Percentiles rank a stretch among this genome's conserved stretches.
Evolutionary conservation across 805 yeast species (phyloP).

Genomic region (Kodamaea lidongshanica): DNA sequence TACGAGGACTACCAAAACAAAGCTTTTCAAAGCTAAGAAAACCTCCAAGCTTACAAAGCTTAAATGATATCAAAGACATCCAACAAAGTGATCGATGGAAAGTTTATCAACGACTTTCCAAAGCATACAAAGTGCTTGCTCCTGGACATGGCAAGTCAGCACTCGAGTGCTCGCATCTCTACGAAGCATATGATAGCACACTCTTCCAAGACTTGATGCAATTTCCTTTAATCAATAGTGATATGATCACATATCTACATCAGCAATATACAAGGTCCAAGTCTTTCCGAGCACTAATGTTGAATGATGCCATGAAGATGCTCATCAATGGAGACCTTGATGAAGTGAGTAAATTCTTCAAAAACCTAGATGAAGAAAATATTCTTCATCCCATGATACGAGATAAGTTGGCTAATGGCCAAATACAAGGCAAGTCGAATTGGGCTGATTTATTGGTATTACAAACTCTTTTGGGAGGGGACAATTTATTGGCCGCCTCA

Average conservation of each 20-base stretch:
- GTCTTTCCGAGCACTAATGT: conserved; percentile 16
- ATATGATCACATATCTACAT: conserved; percentile 14
- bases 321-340: conserved; percentile 8
- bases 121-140: conserved; percentile 10
- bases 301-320: conserved; percentile 12
- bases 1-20: no score
- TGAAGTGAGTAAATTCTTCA: conserved; percentile 6
- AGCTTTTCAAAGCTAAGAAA: no score
- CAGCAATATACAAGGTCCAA: conserved; percentile 12
- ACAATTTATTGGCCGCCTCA: conserved; percentile 18
- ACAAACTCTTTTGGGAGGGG: conserved; percentile 17
- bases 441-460: conserved; percentile 12
- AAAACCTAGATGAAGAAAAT: conserved; percentile 3
- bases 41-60: no score
- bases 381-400: conserved; percentile 1
- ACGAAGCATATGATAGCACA: conserved; percentile 6
- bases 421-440: no score
- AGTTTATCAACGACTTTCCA: conserved; percentile 10
- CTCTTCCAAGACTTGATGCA: conserved; percentile 18
- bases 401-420: conserved; percentile 7
- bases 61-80: no score
- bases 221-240: conserved; percentile 14
- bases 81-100: neutral
- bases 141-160: conserved; percentile 8
- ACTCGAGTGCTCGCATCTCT: conserved; percentile 12